Percentiles rank a stretch among this genome's conserved stretches.
Conservation (phyloP, 768 basidiomycete species). For the Auricularia heimuer region DNA sequence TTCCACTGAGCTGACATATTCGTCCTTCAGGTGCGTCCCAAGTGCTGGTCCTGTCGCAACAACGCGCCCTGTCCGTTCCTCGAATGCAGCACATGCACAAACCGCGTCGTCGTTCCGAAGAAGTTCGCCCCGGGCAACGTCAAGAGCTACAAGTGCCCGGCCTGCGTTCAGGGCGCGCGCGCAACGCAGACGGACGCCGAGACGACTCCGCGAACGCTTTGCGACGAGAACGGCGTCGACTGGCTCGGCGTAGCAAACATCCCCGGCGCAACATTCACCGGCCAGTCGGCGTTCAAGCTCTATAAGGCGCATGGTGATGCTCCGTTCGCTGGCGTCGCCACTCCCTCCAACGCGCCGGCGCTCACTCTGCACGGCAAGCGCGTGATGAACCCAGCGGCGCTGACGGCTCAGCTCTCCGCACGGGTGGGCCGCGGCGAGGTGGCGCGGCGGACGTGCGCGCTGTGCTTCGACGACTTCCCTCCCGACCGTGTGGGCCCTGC, state of each 20-base stretch:
- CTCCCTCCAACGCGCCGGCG: neutral
- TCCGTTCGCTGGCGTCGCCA: constrained; percentile 10
- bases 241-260: constrained; percentile 17
- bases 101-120: constrained; percentile 18
- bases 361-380: constrained; percentile 11
- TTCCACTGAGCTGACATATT: neutral
- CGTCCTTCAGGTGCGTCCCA: constrained; percentile 15
- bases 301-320: constrained; percentile 14
- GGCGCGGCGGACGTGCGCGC: constrained; percentile 15
- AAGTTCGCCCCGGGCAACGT: constrained; percentile 7
- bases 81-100: constrained; percentile 16
- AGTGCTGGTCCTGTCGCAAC: constrained; percentile 20
- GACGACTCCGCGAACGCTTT: constrained; percentile 12
- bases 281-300: constrained; percentile 22
- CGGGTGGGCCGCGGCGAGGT: constrained; percentile 18
- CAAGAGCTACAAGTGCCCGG: constrained; percentile 14
- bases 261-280: constrained; percentile 10
- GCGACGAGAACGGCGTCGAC: constrained; percentile 14
- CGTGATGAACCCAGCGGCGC: constrained; percentile 8
- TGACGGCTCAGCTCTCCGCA: constrained; percentile 10
- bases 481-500: constrained; percentile 16
- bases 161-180: constrained; percentile 9
- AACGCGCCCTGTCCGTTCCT: constrained; percentile 15
- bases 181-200: constrained; percentile 9
- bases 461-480: constrained; percentile 20